Conservation (phyloP, 495 filamentous ascomycete species). For the Acidiella bohemica region DNA sequence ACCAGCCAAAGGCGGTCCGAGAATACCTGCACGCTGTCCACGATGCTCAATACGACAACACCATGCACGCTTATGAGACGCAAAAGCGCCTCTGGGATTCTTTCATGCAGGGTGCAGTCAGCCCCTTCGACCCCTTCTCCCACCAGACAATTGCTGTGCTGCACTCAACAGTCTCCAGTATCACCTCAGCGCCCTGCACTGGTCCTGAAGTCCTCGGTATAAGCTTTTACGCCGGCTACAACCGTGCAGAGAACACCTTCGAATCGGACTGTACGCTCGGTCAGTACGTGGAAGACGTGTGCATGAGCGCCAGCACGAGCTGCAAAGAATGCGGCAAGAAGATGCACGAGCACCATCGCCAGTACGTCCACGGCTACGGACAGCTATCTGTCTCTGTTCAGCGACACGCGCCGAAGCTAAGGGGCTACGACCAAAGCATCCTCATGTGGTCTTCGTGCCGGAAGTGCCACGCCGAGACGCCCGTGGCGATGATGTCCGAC, state of each 20-base stretch:
- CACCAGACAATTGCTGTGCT: slow-evolving; percentile 95
- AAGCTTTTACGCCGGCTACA: slow-evolving; percentile 80
- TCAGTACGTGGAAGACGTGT: slow-evolving; percentile 89
- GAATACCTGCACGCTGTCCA: slow-evolving; percentile 90
- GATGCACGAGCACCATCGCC: slow-evolving; percentile 88
- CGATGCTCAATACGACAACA: slow-evolving; percentile 92
- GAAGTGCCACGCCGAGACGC: slow-evolving; percentile 76
- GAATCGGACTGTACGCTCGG: slow-evolving; percentile 86
- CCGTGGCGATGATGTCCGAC: slow-evolving; percentile 83
- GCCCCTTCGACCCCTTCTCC: slow-evolving; percentile 82
- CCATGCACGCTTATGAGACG: slow-evolving; percentile 82
- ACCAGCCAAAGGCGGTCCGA: slow-evolving; percentile 45
- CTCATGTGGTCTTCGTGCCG: slow-evolving; percentile 98
- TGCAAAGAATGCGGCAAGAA: slow-evolving; percentile 76
- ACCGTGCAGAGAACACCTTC: slow-evolving; percentile 51
- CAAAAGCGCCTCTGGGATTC: slow-evolving; percentile 93
- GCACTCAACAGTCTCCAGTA: slow-evolving; percentile 81
- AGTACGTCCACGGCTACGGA: slow-evolving; percentile 93
- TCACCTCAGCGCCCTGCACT: slow-evolving; percentile 78
- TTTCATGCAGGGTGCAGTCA: slow-evolving; percentile 66
- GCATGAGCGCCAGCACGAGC: slow-evolving; percentile 53
- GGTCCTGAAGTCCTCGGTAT: slow-evolving; percentile 78
- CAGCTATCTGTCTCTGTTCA: slow-evolving; percentile 82
- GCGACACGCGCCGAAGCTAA: slow-evolving; percentile 54
- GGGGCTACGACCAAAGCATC: slow-evolving; percentile 62